Evolutionary conservation across 441 rosid species (phyloP).

Genomic region (Geranium incanum): DNA sequence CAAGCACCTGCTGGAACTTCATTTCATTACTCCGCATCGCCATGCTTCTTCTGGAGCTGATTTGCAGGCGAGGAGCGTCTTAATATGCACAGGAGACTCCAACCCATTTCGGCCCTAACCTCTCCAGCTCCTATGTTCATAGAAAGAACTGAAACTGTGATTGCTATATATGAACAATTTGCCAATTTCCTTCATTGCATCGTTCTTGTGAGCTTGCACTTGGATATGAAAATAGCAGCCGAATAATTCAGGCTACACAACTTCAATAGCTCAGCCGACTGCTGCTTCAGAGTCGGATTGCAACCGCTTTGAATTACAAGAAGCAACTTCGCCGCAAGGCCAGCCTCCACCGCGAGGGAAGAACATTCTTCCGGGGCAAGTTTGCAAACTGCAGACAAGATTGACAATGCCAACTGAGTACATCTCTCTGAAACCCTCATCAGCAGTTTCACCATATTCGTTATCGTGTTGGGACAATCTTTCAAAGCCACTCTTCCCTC

Average conservation of each 20-base stretch:
- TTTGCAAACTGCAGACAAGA: constrained; percentile 62
- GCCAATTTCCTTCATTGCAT: constrained; percentile 39
- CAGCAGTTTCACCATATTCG: constrained; percentile 47
- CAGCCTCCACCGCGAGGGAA: constrained; percentile 59
- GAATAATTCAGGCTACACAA: constrained; percentile 75
- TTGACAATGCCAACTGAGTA: constrained; percentile 54
- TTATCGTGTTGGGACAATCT: constrained; percentile 56
- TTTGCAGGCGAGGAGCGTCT: too few species aligned
- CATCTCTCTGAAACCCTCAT: constrained; percentile 76
- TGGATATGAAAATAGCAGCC: constrained; percentile 62
- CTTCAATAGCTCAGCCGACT: constrained; percentile 71
- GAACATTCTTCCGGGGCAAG: constrained; percentile 73
- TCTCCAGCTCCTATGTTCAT: constrained; percentile 14
- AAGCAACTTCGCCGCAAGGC: constrained; percentile 74
- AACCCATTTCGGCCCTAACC: constrained; percentile 5
- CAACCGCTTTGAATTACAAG: constrained; percentile 83
- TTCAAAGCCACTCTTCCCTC: constrained; percentile 68
- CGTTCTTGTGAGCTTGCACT: constrained; percentile 80
- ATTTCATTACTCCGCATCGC: too few species aligned
- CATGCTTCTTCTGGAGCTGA: too few species aligned
- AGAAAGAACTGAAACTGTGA: constrained; percentile 14
- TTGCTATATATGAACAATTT: constrained; percentile 15
- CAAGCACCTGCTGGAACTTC: too few species aligned
- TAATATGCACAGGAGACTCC: not conserved
- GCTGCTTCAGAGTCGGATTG: constrained; percentile 60